A percentile compares a stretch with the other conserved stretches of the same genome.
Conservation (phyloP, 129 eudicot genomes). For the Ambrosia trifida region DNA sequence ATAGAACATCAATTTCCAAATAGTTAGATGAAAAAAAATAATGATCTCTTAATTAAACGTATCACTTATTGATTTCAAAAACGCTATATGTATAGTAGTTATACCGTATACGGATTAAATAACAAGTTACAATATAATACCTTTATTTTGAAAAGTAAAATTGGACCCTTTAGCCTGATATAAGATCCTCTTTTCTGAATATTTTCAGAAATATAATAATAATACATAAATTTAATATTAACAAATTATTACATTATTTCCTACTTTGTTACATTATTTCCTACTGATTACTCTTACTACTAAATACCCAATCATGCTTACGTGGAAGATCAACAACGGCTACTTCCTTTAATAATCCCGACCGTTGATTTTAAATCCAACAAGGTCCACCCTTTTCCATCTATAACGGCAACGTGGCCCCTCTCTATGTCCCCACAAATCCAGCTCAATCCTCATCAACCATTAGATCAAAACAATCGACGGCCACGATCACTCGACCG, state of each 20-base stretch:
- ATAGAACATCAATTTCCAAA: no score
- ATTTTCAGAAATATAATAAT: constrained; percentile 13
- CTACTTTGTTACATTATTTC: constrained; percentile 23
- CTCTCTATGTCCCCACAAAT: constrained; percentile 7
- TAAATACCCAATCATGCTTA: constrained; percentile 38
- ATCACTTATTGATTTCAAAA: no score
- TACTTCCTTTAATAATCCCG: constrained; percentile 44
- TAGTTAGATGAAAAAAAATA: no score
- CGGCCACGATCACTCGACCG: constrained; percentile 54
- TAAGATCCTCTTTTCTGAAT: constrained; percentile 21
- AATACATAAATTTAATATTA: not conserved
- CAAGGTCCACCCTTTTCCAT: constrained; percentile 31
- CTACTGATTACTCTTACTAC: constrained; percentile 27
- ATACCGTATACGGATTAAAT: no score
- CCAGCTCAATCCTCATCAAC: constrained; percentile 19
- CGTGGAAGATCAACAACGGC: constrained; percentile 40
- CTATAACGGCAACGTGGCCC: constrained; percentile 24
- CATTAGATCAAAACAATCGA: constrained; percentile 34
- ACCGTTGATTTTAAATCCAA: constrained; percentile 41
- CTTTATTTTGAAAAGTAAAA: constrained; percentile 20
- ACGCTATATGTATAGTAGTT: not conserved
- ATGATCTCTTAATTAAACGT: no score
- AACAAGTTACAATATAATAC: not conserved
- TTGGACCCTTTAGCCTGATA: constrained; percentile 27
- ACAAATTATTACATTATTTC: constrained; percentile 18